A percentile compares a stretch with the other conserved stretches of the same genome.
Evolutionary conservation across 345 rosid genomes (phyloP).

Genomic region (Populus nigra): DNA sequence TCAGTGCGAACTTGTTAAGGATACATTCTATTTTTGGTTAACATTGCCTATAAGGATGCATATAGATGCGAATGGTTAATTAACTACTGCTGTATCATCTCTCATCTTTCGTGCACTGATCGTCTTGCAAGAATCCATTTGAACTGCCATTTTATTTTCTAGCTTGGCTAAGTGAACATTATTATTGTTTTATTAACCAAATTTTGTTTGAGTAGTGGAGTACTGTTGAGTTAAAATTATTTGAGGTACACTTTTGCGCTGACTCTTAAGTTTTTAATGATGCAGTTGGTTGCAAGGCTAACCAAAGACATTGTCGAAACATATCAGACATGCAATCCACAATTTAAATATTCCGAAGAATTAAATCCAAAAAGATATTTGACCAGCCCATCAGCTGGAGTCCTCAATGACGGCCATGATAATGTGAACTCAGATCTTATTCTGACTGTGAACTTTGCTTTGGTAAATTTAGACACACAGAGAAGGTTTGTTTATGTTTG

Average conservation of each 20-base stretch:
- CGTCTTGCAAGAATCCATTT: background rate
- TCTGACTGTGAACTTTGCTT: constrained; percentile 66
- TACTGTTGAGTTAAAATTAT: background rate
- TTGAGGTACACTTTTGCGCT: constrained; percentile 19
- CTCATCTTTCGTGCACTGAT: constrained; percentile 2
- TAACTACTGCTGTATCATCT: background rate
- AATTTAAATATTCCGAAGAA: constrained; percentile 86
- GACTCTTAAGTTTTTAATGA: constrained; percentile 20
- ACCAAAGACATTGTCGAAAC: constrained; percentile 87
- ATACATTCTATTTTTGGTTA: background rate
- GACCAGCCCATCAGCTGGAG: constrained; percentile 92
- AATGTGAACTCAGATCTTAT: constrained; percentile 94
- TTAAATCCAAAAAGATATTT: constrained; percentile 91
- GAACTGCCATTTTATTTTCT: constrained; percentile 9
- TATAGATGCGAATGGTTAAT: background rate
- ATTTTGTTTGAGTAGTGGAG: constrained; percentile 3
- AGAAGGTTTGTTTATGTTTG: constrained; percentile 59
- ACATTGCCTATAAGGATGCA: background rate
- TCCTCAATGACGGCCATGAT: constrained; percentile 89
- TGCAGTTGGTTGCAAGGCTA: constrained; percentile 85
- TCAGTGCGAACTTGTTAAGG: background rate
- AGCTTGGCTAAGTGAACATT: background rate
- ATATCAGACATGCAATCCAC: constrained; percentile 81
- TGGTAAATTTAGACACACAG: constrained; percentile 70
- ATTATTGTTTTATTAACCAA: background rate